Base-by-base conservation (phyloP, 2,329 filamentous ascomycete genomes). In the Trichoderma gracile region DNA sequence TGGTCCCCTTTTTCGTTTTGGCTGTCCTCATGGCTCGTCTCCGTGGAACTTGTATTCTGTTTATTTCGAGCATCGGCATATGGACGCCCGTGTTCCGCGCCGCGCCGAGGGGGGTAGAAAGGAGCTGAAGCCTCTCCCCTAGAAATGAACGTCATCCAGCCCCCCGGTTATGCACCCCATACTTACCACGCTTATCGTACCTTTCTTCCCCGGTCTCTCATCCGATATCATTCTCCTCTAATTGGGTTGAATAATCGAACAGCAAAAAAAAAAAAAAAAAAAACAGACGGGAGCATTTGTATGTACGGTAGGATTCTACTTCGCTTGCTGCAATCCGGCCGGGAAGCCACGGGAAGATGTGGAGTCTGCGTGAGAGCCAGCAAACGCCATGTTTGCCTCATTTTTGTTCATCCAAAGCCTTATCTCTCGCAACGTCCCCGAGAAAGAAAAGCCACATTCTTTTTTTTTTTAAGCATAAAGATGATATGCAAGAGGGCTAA, bases 401-500 rank as follows among this genome's bases (percentile, higher is more conserved):
- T 33, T 33, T 10, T 33, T 14, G 10, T 10, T 9, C 9, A 33
- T 14, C 33, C 25, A 27, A 14, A 14, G 33, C 12, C 33, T 14
- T 14, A 33, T 38, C 5, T 38, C 30, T 46, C 25, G 49, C 25
- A 46, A 30, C 40, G 17, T 15, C 25, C 8, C 27, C 19, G 19
- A 56, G 15, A 14, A 15, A 38, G 14, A 19, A 40, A 38, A 38
- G 33, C 33, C 33, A 38, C 33, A 38, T 38, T 38, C 33, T 38
- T 14, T 38, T 38, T 9, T 10, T n/a, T 56, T 60, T 50, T 38
- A 38, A 38, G 14, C 10, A 38, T 12, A 14, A 19, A 54, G 54
- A 62, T 47, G 58, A 61, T 61, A 61, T 49, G 59, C 45, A 49
- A 45, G 38, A 46, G 49, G n/a, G 53, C 14, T 38, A 38, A 53